Percentiles rank a stretch among this genome's conserved stretches.
These are phyloP conservation scores for Trypethelium eluteriae DNA, from an alignment of 495 filamentous ascomycete genomes.

Conservation along the genomic window DNA sequence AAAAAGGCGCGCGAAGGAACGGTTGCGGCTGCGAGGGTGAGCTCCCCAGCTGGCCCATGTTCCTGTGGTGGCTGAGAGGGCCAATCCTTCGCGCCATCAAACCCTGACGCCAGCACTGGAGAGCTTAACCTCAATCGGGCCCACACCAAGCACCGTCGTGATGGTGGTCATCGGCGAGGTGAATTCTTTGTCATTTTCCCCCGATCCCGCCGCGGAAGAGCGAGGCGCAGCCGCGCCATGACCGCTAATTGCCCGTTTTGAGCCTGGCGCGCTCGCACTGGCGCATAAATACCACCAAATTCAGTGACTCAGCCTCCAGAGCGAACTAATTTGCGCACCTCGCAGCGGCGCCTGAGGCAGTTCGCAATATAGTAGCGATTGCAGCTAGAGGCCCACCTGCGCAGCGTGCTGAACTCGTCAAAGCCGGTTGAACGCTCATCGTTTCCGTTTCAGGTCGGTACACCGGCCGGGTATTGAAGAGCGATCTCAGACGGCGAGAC, in stretches of 20 bases:
- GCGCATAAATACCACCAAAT: not conserved
- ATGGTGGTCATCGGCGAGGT: not conserved
- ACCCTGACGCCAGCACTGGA: not conserved
- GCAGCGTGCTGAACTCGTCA: not conserved
- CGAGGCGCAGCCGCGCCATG: not conserved
- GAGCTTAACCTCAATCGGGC: not conserved
- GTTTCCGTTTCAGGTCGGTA: slow-evolving; percentile 5
- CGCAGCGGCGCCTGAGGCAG: not conserved
- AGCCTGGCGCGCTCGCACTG: not conserved
- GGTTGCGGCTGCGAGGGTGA: slow-evolving; percentile 5
- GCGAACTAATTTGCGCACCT: not conserved
- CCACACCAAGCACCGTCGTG: not conserved
- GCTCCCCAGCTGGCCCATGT: slow-evolving; percentile 11
- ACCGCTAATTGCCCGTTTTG: not conserved
- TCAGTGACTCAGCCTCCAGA: not conserved
- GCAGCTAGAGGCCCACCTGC: not conserved
- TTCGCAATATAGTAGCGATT: not conserved
- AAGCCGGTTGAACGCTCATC: not conserved
- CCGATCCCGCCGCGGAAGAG: not conserved
- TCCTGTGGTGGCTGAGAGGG: slow-evolving; percentile 10
- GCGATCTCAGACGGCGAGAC: not conserved
- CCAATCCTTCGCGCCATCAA: slow-evolving; percentile 9
- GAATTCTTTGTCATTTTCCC: not conserved
- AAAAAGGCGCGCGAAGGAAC: slow-evolving; percentile 8
- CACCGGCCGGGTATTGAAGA: not conserved